These are phyloP conservation scores for Huiozyma sinensis DNA, from an alignment of 805 yeast species.

Conservation along the genomic window DNA sequence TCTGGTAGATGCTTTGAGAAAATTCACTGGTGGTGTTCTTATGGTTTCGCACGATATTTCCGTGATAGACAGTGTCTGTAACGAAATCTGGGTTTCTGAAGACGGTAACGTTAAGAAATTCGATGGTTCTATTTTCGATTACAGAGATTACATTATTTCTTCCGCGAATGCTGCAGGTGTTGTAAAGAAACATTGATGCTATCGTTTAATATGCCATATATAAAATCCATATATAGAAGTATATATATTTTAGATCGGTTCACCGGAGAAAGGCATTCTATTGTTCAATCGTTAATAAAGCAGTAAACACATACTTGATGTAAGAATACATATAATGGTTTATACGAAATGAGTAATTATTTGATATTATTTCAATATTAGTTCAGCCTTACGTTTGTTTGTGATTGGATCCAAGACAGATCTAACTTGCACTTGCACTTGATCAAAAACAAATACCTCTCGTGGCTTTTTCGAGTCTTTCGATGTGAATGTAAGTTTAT, in stretches of 20 bases:
- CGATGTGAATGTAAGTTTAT: slow-evolving; percentile 46
- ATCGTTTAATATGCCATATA: background rate
- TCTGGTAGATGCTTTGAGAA: slow-evolving; percentile 73
- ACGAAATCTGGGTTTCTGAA: slow-evolving; percentile 94
- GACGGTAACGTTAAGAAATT: slow-evolving; percentile 68
- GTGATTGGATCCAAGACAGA: slow-evolving; percentile 77
- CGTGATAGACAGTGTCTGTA: slow-evolving; percentile 78
- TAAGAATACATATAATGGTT: too few relatives aligned
- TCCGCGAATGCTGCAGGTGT: slow-evolving; percentile 80
- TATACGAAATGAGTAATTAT: background rate
- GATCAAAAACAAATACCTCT: slow-evolving; percentile 66
- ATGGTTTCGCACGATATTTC: slow-evolving; percentile 98
- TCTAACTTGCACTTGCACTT: slow-evolving; percentile 71
- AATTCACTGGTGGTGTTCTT: slow-evolving; percentile 88
- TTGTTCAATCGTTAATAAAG: too few relatives aligned
- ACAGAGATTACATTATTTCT: slow-evolving; percentile 76
- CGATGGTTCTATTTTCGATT: slow-evolving; percentile 74
- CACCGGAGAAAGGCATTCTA: too few relatives aligned
- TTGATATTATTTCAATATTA: slow-evolving; percentile 39
- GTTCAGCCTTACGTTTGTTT: slow-evolving; percentile 85
- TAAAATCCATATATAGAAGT: background rate
- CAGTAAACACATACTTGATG: too few relatives aligned
- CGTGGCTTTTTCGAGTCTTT: slow-evolving; percentile 36
- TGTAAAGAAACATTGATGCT: slow-evolving; percentile 64
- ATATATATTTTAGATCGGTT: too few relatives aligned